phyloP scores from a whole-genome alignment of 257 asterid species.

The Gentiana macrophylla region DNA sequence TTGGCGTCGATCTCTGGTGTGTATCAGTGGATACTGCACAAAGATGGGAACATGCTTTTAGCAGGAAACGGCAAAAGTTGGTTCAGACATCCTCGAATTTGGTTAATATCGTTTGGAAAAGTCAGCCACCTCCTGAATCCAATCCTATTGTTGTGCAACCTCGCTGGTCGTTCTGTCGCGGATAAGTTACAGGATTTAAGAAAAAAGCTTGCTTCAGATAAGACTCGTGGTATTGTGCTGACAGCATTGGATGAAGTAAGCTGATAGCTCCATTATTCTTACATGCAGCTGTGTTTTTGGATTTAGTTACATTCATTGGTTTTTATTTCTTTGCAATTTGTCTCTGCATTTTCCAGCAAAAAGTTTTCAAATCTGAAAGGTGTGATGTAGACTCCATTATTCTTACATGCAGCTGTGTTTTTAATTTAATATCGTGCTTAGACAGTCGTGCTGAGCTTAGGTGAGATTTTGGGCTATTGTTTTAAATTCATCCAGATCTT shows the following conservation, averaged over 20 bases:
- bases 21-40: constrained; percentile 84
- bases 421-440: too few species aligned
- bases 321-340: too few species aligned
- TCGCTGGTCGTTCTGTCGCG: constrained; percentile 66
- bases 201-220: constrained; percentile 58
- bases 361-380: too few species aligned
- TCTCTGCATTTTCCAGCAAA: too few species aligned
- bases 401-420: too few species aligned
- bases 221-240: constrained; percentile 55
- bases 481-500: too few species aligned
- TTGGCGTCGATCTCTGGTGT: constrained; percentile 97
- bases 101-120: constrained; percentile 88
- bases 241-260: constrained; percentile 83
- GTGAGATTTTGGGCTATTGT: too few species aligned
- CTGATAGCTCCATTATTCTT: not conserved
- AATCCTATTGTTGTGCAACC: constrained; percentile 72
- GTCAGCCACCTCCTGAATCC: constrained; percentile 56
- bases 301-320: constrained; percentile 1
- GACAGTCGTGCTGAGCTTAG: too few species aligned
- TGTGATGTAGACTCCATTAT: too few species aligned
- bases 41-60: constrained; percentile 68
- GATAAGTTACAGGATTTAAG: constrained; percentile 78
- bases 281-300: not conserved
- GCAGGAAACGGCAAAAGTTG: constrained; percentile 67
- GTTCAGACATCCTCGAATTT: constrained; percentile 54